phyloP scores from a whole-genome alignment of 192 early-diverging fungal genomes.

The Dissophora ornata region DNA sequence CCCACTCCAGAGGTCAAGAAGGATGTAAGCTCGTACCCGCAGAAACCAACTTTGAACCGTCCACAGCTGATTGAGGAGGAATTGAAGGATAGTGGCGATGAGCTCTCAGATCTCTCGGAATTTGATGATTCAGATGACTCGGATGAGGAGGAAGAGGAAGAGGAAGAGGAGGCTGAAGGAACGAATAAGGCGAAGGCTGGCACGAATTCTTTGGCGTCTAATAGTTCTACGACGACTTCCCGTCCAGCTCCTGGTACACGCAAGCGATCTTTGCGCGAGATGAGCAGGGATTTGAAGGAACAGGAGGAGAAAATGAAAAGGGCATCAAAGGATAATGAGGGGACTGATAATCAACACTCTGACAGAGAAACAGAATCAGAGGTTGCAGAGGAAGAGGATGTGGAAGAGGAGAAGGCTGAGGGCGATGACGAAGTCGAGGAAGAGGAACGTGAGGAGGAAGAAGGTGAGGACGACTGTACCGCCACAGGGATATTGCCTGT shows the following conservation, averaged over 20 bases:
- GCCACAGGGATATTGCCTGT: too few species aligned
- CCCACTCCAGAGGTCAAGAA: constrained; percentile 8
- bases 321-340: not conserved
- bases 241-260: constrained; percentile 9
- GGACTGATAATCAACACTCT: constrained; percentile 3
- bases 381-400: constrained; percentile 30
- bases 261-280: constrained; percentile 24
- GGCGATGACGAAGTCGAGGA: constrained; percentile 10
- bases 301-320: constrained; percentile 14
- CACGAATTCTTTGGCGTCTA: not conserved
- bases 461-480: constrained; percentile 10
- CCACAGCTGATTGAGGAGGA: constrained; percentile 42
- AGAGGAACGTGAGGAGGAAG: constrained; percentile 33
- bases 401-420: constrained; percentile 20
- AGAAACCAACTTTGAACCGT: constrained; percentile 40
- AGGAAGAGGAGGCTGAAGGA: too few species aligned
- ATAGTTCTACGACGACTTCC: not conserved
- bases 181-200: not conserved
- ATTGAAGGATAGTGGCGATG: constrained; percentile 49
- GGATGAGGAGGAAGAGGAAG: too few species aligned
- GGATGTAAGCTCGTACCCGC: constrained; percentile 1
- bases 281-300: constrained; percentile 14
- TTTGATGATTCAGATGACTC: constrained; percentile 52
- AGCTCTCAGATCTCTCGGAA: constrained; percentile 47
- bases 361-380: constrained; percentile 41